Evolutionary conservation across 1,284 basidiomycete species (phyloP), one percentile per base, ranked within the genome.

Genomic region (Trametes hirsuta): DNA sequence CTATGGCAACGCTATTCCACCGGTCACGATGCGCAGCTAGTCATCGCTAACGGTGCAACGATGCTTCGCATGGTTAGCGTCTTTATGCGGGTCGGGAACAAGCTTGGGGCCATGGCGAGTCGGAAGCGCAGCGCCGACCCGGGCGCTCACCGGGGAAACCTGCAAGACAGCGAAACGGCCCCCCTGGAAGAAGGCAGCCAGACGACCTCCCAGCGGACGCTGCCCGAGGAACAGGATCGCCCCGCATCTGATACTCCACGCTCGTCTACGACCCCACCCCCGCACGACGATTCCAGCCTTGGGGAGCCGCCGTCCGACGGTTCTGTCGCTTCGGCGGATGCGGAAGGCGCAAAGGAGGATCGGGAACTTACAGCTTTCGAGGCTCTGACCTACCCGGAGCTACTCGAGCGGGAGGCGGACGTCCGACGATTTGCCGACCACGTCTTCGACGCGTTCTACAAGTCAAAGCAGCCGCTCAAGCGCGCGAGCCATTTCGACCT

Each of bases 61-160:
- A 79, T 87, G 78, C 57, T 87, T 18, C 80, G 82, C 15, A 75
- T 90, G 76, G 80, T 85, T 48, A 83, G 81, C 66, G 72, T 87
- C 15, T 86, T 78, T 63, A 73, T 69, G 63, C 49, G 45, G 3
- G 77, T 57, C 68, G 76, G 76, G 3, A 49, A 58, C 37, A 42
- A 53, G n/a, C 40, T 46, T 15, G 42, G 36, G 36, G 52, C 37
- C n/a, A 41, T 45, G n/a, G 49, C 47, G 10, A 12, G 24, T 42
- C 61, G 47, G 48, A 35, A 25, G 30, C 25, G 15, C 11, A 18
- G 42, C n/a, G 41, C 25, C 39, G 36, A 6, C 5, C 25, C 57
- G 61, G 61, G 15, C 35, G 47, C 48, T 39, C 47, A 34, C 55
- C 61, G 64, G 61, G 53, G 37, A 65, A 65, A 65, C 47, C 36